Evolutionary conservation across 192 early-diverging fungal genomes (phyloP), one percentile per base, ranked within the genome.

Genomic region (Phlyctochytrium planicorne): DNA sequence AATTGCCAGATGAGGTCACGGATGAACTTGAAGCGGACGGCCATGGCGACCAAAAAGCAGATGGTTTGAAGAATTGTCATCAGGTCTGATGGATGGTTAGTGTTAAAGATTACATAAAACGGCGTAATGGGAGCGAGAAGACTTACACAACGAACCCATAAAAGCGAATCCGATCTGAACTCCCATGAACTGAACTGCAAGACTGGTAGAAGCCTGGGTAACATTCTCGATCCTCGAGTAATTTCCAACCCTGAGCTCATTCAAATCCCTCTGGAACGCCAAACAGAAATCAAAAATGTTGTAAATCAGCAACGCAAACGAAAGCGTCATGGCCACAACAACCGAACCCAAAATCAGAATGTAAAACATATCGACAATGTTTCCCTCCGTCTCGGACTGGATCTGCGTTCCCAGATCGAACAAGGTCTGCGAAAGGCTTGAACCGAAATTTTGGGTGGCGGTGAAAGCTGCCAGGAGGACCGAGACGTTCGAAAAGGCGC

Each of bases 141-240:
- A 59, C 57, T 59, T 59, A 59, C 57, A 62, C 30, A 62, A 35
- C 20, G 61, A 35, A 14, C 61, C 61, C 17, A 62, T 62, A 20
- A 35, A 31, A 14, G 27, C 61, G 33, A 35, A 62, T 17, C 61
- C 61, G 35, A 62, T 34, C 61, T 62, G 61, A 12, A 34, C 20
- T 30, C 61, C 61, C 61, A 62, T 34, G 33, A 25, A 62, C 1
- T 35, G 30, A 10, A 36, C n/a, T 16, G 61, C 61, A 12, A 17
- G 17, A 17, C n/a, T 25, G 20, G 61, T 25, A 16, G 20, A 20
- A 14, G 61, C 33, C 17, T 17, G n/a, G 10, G n/a, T 25, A 53
- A 29, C 10, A 14, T 50, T 3, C 3, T n/a, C 34, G 20, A 65
- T 16, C 29, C 35, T 30, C 47, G 25, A 20, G 37, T 65, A 65